Percentiles rank a stretch among this genome's conserved stretches.
Evolutionary conservation across 805 yeast genomes (phyloP).

Genomic region (Yarrowia yakushimensis): DNA sequence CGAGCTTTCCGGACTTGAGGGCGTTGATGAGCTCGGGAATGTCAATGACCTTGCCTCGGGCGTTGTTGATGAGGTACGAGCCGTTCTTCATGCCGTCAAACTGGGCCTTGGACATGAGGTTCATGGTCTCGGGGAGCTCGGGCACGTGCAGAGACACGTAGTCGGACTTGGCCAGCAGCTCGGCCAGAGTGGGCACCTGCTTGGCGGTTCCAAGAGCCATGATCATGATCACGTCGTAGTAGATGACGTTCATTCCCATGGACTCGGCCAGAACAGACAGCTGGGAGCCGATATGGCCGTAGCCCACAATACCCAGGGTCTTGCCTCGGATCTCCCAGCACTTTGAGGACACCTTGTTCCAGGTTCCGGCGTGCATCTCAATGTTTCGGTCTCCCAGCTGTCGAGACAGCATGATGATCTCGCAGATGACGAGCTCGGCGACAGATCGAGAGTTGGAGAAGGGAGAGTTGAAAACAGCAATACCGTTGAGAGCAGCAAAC

Average conservation of each 20-base stretch:
- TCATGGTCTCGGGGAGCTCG: constrained; percentile 86
- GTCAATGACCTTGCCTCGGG: constrained; percentile 97
- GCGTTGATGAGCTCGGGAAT: constrained; percentile 91
- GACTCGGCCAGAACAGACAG: constrained; percentile 95
- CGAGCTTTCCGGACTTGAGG: constrained; percentile 86
- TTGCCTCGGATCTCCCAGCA: constrained; percentile 99
- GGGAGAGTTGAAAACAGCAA: constrained; percentile 97
- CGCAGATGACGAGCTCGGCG: constrained; percentile 95
- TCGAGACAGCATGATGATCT: constrained; percentile 89
- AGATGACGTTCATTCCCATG: constrained; percentile 94
- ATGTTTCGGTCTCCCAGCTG: constrained; percentile 95
- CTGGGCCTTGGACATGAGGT: constrained; percentile 84
- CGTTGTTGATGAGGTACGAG: constrained; percentile 88
- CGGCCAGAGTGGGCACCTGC: constrained; percentile 83
- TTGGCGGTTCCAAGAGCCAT: constrained; percentile 97
- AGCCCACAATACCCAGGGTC: constrained; percentile 94
- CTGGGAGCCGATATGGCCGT: constrained; percentile 98
- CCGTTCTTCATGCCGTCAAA: constrained; percentile 96
- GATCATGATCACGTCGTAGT: constrained; percentile 86
- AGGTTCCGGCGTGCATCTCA: constrained; percentile 92
- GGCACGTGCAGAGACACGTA: constrained; percentile 94
- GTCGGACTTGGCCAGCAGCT: constrained; percentile 75
- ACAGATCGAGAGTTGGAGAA: constrained; percentile 98
- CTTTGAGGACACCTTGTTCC: constrained; percentile 93
- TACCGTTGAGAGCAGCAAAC: constrained; percentile 86